Base-by-base conservation (phyloP, 2,329 filamentous ascomycete genomes). In the Thermothelomyces thermophilus region DNA sequence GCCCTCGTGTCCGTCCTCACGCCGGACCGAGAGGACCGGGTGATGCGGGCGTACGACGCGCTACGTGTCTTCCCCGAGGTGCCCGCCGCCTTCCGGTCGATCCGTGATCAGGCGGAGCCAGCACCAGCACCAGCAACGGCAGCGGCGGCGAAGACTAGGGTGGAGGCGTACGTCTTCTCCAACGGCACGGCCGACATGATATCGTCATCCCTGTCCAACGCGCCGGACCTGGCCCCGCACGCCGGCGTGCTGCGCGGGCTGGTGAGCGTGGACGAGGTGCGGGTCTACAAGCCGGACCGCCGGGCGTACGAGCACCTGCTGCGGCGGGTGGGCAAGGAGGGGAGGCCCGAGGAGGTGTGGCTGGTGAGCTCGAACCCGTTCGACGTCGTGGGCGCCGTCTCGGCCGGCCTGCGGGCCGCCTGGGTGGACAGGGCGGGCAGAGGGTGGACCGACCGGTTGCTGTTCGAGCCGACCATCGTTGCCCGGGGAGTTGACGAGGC, bases 321-420 rank as follows among this genome's bases (percentile, higher is more conserved):
- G 1, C 56, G 72, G 55, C 69, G 70, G 31, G 70, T 74, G 2
- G 75, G 74, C 3, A 76, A 74, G 58, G 57, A 67, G 34, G 67
- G 64, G 1, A 59, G 72, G 16, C 68, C 73, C 55, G 67, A 63
- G 1, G 68, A 75, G 22, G 71, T 88, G 13, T 88, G 84, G 83
- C 65, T 90, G 7, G 74, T 90, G 5, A 85, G 77, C 56, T 78
- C 79, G 1, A 90, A 90, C 62, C 81, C 86, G 2, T 90, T 90
- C 62, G 86, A 90, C 62, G 69, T 85, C 14, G 74, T 82, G 0
- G 86, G 86, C 0, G 82, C 84, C 1, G 73, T 72, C 53, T 71
- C 72, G 1, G 71, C 74, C 5, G 84, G 84, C 0, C 68, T 88
- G 67, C 73, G 76, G 58, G 76, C 80, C 20, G 79, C 74, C 11